Conservation (phyloP, 768 basidiomycete genomes). For the Psilocybe azurescens region DNA sequence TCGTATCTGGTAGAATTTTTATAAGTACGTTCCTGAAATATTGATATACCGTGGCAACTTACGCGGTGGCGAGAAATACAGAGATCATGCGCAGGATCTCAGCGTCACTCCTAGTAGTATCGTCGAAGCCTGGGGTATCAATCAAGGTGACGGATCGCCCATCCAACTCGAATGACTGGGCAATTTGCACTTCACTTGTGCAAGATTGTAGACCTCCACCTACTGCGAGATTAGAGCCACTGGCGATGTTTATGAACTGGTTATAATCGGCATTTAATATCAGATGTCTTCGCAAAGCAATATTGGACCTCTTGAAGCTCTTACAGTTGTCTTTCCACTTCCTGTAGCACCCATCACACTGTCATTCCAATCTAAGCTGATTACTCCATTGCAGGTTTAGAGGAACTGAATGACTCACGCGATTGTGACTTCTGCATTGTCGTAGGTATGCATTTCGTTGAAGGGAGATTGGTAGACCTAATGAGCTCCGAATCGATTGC, state of each 20-base stretch:
- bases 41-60: constrained; percentile 7
- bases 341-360: constrained; percentile 45
- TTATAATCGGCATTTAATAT: not conserved
- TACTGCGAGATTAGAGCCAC: constrained; percentile 49
- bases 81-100: constrained; percentile 55
- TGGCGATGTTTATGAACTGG: constrained; percentile 59
- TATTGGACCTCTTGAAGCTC: not conserved
- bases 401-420: not conserved
- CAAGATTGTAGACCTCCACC: constrained; percentile 53
- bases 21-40: too few relatives aligned
- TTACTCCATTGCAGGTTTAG: too few relatives aligned
- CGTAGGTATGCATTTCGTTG: not conserved
- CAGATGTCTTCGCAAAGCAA: not conserved
- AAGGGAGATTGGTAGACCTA: too few relatives aligned
- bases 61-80: constrained; percentile 37
- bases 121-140: constrained; percentile 67
- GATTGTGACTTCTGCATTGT: not conserved
- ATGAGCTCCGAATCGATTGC: too few relatives aligned
- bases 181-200: constrained; percentile 48
- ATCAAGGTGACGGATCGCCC: constrained; percentile 48
- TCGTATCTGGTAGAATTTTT: constrained; percentile 27
- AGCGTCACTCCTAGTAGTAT: constrained; percentile 49
- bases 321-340: constrained; percentile 41
- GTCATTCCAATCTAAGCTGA: not conserved
- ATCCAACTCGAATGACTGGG: constrained; percentile 46